Evolutionary conservation across 371 early-diverging fungal species (phyloP), one percentile per base, ranked within the genome.

Genomic region (Enteropsectra breve): DNA sequence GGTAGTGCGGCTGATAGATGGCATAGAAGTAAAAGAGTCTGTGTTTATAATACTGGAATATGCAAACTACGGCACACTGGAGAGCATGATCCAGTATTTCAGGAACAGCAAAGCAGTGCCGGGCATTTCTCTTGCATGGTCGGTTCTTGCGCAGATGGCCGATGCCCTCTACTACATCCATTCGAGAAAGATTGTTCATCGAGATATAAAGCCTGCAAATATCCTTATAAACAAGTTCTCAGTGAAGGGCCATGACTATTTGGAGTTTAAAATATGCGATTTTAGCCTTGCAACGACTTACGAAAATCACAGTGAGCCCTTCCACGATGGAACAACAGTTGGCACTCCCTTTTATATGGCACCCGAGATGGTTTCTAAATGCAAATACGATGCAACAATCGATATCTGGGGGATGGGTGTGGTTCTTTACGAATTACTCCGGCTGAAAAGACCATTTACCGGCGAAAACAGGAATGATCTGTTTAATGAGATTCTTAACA

Each of bases 321-420:
- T 36, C 24, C 4, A 1, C 36, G 29, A 34, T 32, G 30, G 46
- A 18, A 33, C 63, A 0, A 55, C 73, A 6, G 73, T 72, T 11
- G 80, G 80, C 6, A 74, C 77, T 24, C 64, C 76, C 0, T 63
- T 43, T 34, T 69, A 69, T 43, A 74, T 80, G 69, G 80, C 80
- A 40, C 80, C 80, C 6, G 80, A 76, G 56, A 60, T 72, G 3
- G 34, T 66, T n/a, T 18, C n/a, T n/a, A 58, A 52, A 61, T 26
- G 18, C 4, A 45, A 52, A 33, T 70, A 74, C 50, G 48, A 45
- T 71, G 18, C 24, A 48, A 81, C 84, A 0, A 91, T 90, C 2
- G 97, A 97, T 83, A 92, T 92, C 88, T 97, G 98, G 98, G 88
- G 91, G 3, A 77, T 95, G 2, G 98, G 95, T 2, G 91, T 93